These are phyloP conservation scores for Lizonia empirigonia DNA, from an alignment of 2,329 filamentous ascomycete species.

Conservation along the genomic window DNA sequence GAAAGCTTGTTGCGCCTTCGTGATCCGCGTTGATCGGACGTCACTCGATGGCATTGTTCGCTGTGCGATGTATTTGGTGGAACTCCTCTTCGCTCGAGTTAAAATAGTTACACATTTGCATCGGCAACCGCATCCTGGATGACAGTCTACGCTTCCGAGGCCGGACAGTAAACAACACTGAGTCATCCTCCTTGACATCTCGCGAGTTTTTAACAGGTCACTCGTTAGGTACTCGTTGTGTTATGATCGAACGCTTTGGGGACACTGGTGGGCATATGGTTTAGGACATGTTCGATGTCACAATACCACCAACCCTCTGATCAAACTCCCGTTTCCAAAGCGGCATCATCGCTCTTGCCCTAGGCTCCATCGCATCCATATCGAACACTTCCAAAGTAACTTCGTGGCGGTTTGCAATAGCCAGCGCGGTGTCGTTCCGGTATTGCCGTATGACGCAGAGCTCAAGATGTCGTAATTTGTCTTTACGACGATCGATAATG, in stretches of 20 bases:
- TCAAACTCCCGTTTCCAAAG: conserved; percentile 42
- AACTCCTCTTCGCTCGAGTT: conserved; percentile 35
- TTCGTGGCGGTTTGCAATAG: conserved; percentile 22
- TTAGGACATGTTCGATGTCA: conserved; percentile 5
- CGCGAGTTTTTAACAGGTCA: background rate
- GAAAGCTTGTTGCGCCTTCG: background rate
- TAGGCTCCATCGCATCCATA: conserved; percentile 11
- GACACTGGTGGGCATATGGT: background rate
- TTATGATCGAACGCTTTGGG: background rate
- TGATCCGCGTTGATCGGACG: conserved; percentile 10
- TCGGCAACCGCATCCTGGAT: conserved; percentile 34
- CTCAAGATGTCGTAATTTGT: conserved; percentile 27
- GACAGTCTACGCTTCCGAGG: conserved; percentile 20
- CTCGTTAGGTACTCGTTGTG: no score
- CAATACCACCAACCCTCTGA: conserved; percentile 29
- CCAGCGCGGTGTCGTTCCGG: conserved; percentile 20
- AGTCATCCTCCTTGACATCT: conserved; percentile 26
- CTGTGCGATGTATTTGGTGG: conserved; percentile 30
- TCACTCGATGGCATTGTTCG: conserved; percentile 24
- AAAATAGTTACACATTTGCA: conserved; percentile 35
- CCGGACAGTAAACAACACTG: conserved; percentile 28
- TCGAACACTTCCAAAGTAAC: conserved; percentile 34
- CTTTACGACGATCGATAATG: conserved; percentile 28
- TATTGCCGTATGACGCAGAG: conserved; percentile 36
- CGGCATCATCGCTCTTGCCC: conserved; percentile 38